Evolutionary conservation across 441 rosid species (phyloP).

Genomic region (Adansonia gregorii): DNA sequence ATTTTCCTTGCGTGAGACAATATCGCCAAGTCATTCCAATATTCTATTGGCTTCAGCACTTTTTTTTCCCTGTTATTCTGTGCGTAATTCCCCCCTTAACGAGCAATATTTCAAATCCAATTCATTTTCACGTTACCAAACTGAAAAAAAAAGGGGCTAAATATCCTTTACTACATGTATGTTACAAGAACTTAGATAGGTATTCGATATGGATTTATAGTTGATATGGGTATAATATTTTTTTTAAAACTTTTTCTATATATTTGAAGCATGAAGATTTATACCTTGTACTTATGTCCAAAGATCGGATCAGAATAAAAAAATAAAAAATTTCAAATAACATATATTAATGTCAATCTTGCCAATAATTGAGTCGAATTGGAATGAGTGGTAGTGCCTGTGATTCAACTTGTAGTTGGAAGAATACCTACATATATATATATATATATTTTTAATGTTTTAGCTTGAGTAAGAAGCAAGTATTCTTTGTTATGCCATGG

Average conservation of each 20-base stretch:
- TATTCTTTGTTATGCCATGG: neutral
- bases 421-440: neutral
- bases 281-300: neutral
- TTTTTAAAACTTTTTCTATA: too few species aligned
- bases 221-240: too few species aligned
- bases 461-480: neutral
- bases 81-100: neutral
- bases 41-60: neutral
- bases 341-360: too few species aligned
- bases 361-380: too few species aligned
- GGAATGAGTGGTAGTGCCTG: too few species aligned
- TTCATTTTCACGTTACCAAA: neutral
- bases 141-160: too few species aligned
- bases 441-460: slow-evolving; percentile 5
- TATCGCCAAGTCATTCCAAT: neutral
- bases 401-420: neutral
- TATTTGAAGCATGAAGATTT: too few species aligned
- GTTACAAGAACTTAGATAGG: neutral
- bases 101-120: neutral
- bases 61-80: neutral
- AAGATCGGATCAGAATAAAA: too few species aligned
- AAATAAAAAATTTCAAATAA: too few species aligned
- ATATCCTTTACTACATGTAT: neutral
- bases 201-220: neutral
- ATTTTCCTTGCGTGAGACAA: neutral